Percentiles rank a stretch among this genome's conserved stretches.
Evolutionary conservation across 2,329 filamentous ascomycete species (phyloP).

Genomic region (Penicillium sclerotigenum): DNA sequence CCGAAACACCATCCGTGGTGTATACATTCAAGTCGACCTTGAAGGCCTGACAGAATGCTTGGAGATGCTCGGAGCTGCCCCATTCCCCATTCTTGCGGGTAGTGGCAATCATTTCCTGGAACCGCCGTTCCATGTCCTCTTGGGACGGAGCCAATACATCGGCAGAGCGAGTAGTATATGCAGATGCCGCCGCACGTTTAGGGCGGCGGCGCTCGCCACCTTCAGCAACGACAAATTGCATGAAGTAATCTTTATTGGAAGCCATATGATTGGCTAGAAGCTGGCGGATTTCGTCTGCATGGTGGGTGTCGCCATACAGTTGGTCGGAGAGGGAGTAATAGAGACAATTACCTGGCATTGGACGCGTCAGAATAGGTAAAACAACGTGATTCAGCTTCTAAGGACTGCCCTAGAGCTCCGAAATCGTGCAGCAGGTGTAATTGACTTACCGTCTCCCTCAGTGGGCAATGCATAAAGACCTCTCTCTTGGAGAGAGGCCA

Average conservation of each 20-base stretch:
- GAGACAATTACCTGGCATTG: constrained; percentile 61
- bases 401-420: neutral
- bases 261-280: constrained; percentile 62
- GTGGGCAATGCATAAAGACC: constrained; percentile 60
- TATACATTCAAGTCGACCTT: constrained; percentile 63
- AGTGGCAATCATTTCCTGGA: constrained; percentile 56
- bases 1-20: constrained; percentile 39
- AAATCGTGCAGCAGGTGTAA: constrained; percentile 18
- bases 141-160: constrained; percentile 44
- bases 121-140: constrained; percentile 56
- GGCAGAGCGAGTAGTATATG: constrained; percentile 46
- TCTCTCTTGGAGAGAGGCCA: constrained; percentile 50
- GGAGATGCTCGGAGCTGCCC: constrained; percentile 66
- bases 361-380: constrained; percentile 22
- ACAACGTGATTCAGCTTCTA: neutral
- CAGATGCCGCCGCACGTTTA: constrained; percentile 49
- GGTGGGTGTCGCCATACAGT: constrained; percentile 59
- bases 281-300: constrained; percentile 58
- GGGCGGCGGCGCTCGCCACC: constrained; percentile 58
- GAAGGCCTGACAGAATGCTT: constrained; percentile 62
- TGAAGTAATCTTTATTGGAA: constrained; percentile 59
- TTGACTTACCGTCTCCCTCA: constrained; percentile 58
- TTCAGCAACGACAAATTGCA: constrained; percentile 58
- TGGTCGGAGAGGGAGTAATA: constrained; percentile 68
- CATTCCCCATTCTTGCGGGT: constrained; percentile 62